A percentile compares a stretch with the other conserved stretches of the same genome.
These are phyloP conservation scores for Cicer cuneatum DNA, from an alignment of 306 rosid species.

Conservation along the genomic window DNA sequence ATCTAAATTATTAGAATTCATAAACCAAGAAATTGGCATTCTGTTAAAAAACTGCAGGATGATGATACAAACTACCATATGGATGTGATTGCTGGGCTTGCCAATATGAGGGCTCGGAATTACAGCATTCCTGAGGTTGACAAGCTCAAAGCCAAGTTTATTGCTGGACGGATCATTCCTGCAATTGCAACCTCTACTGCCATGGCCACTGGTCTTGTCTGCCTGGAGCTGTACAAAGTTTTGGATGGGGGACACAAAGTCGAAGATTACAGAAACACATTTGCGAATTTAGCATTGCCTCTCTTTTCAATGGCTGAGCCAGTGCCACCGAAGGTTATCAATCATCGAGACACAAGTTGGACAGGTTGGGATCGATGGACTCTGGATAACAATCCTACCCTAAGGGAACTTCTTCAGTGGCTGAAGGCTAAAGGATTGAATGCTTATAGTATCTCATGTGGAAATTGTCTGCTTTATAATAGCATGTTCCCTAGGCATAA, in stretches of 20 bases:
- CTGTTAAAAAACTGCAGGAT: slow-evolving; percentile 65
- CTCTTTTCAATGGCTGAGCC: slow-evolving; percentile 96
- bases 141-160: slow-evolving; percentile 94
- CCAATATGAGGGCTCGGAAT: slow-evolving; percentile 97
- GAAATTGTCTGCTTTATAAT: slow-evolving; percentile 77
- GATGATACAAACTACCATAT: slow-evolving; percentile 95
- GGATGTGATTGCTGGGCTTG: slow-evolving; percentile 95
- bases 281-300: slow-evolving; percentile 89
- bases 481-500: slow-evolving; percentile 77
- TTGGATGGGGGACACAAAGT: slow-evolving; percentile 81
- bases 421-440: slow-evolving; percentile 71
- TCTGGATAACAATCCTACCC: slow-evolving; percentile 74
- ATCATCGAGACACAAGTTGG: slow-evolving; percentile 83
- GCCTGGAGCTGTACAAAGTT: slow-evolving; percentile 90
- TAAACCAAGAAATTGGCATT: slow-evolving; percentile 1
- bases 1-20: not conserved
- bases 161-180: slow-evolving; percentile 95
- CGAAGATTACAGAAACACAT: slow-evolving; percentile 89
- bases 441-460: slow-evolving; percentile 87
- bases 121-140: slow-evolving; percentile 96
- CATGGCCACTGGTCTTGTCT: slow-evolving; percentile 96
- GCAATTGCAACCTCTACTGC: slow-evolving; percentile 97
- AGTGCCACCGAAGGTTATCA: slow-evolving; percentile 80
- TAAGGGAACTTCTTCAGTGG: slow-evolving; percentile 77
- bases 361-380: slow-evolving; percentile 99